Base-by-base conservation (phyloP, 2,329 filamentous ascomycete species). In the Teratosphaeria epicoccoides region DNA sequence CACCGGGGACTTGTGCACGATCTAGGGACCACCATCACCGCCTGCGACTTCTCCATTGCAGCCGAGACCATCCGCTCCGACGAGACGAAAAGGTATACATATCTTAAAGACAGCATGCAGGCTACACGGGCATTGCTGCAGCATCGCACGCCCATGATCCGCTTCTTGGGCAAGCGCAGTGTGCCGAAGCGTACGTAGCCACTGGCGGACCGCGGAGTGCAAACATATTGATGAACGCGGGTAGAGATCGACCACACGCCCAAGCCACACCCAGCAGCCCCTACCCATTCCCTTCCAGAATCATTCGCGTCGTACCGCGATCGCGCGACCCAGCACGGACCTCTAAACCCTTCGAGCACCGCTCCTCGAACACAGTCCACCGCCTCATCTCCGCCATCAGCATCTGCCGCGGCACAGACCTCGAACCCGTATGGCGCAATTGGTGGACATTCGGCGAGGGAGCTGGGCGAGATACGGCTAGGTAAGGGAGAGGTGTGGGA, bases 401-500 rank as follows among this genome's bases (percentile, higher is more conserved):
- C 51, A 11, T 52, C 54, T 6, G 51, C 43, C 24, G 45, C 57
- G 22, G 56, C 57, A 24, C 50, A 57, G 12, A 55, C 58, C n/a
- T 40, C 48, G 22, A 46, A 55, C 11, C 57, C 61, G 17, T 68
- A 65, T 56, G 68, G 66, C 23, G 67, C 61, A 50, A 72, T 76
- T 47, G 87, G 87, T 58, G 79, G 80, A 62, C 68, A 74, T 52
- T 69, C 85, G 9, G 90, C 88, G 51, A 72, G 81, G 55, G 74
- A 83, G 33, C 77, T 96, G 10, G 90, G 91, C 46, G 73, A 86
- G 11, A 76, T 97, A 55, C 68, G 78, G 59, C 78, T 90, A 33
- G 78, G 78, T 54, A 71, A 81, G 63, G 91, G 91, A 61, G 75
- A 88, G 69, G 88, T 79, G 71, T 96, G 95, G 68, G 93, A 97